These are phyloP conservation scores for Pseudogymnoascus sp. DNA, from an alignment of 2,329 filamentous ascomycete species.

Conservation along the genomic window DNA sequence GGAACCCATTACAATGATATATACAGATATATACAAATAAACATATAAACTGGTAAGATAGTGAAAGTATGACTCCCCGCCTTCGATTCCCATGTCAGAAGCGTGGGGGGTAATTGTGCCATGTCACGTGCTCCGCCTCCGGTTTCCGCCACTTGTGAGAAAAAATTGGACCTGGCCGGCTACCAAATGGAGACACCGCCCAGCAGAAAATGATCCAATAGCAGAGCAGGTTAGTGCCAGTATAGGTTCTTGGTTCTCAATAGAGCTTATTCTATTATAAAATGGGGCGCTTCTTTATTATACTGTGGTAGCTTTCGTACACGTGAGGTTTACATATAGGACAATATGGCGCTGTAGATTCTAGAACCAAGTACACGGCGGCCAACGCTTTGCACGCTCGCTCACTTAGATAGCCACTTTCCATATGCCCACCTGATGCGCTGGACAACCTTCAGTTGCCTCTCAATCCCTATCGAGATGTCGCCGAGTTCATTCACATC, in stretches of 20 bases:
- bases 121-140: background rate
- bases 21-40: constrained; percentile 5
- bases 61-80: background rate
- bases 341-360: background rate
- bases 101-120: background rate
- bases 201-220: background rate
- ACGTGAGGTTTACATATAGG: background rate
- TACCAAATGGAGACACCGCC: background rate
- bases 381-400: background rate
- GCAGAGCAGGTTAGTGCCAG: background rate
- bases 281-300: background rate
- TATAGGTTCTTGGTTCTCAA: background rate
- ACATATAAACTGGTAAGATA: background rate
- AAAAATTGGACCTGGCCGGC: background rate
- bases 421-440: constrained; percentile 87
- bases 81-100: background rate
- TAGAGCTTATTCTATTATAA: background rate
- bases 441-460: constrained; percentile 70
- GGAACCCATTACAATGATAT: constrained; percentile 15
- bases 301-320: background rate
- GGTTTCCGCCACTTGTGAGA: background rate
- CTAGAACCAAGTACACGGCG: background rate
- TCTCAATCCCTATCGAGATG: constrained; percentile 63
- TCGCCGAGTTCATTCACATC: constrained; percentile 83
- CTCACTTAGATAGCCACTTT: constrained; percentile 49